Percentiles rank a stretch among this genome's conserved stretches.
These are phyloP conservation scores for Tetrahymena elliotti DNA, from an alignment of 73 alveolate species.

Conservation along the genomic window DNA sequence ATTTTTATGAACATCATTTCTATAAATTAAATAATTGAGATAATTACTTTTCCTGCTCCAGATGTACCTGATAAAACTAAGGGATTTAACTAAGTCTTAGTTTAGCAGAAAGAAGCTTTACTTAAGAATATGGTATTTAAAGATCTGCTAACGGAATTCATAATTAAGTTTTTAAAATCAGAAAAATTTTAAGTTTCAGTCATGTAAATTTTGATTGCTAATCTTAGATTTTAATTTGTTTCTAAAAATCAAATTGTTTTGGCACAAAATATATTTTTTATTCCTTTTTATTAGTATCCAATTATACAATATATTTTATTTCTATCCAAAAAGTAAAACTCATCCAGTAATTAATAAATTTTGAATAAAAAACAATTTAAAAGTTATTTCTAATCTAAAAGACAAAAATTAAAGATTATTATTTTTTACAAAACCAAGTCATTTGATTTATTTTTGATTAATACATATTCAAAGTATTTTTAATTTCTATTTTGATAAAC, in stretches of 20 bases:
- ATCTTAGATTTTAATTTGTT: not conserved
- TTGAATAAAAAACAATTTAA: no score
- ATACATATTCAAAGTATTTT: no score
- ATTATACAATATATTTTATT: not conserved
- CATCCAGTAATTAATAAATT: not conserved
- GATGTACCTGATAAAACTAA: not conserved
- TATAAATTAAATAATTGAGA: not conserved
- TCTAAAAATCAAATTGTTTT: not conserved
- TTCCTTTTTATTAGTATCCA: not conserved
- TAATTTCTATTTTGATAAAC: no score
- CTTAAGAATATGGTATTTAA: not conserved
- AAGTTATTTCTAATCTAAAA: no score
- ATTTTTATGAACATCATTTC: not conserved
- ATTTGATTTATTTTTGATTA: no score
- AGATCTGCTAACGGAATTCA: not conserved
- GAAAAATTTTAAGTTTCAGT: not conserved
- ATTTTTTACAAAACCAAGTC: no score
- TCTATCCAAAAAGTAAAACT: not conserved
- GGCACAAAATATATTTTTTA: not conserved
- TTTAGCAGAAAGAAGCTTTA: not conserved
- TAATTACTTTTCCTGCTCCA: not conserved
- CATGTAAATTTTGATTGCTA: not conserved
- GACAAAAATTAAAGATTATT: not conserved
- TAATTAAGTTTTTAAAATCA: not conserved
- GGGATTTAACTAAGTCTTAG: not conserved